A percentile compares a stretch with the other conserved stretches of the same genome.
These are phyloP conservation scores for Raffaelea arxii DNA, from an alignment of 2,329 filamentous ascomycete species.

Conservation along the genomic window DNA sequence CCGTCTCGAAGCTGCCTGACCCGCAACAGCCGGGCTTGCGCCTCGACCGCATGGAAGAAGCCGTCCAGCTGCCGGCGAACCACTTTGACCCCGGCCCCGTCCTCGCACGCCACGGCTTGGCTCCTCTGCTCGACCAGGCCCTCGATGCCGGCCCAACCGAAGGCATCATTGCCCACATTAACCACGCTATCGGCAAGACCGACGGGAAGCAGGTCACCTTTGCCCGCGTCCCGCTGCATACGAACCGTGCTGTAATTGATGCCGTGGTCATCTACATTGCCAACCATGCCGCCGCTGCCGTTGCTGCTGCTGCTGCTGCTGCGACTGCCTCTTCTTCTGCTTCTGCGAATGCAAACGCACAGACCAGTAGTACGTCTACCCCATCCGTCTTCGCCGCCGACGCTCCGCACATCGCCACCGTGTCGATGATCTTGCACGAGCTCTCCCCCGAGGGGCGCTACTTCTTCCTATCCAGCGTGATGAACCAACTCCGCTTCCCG, in stretches of 20 bases:
- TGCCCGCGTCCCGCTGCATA: slow-evolving; percentile 56
- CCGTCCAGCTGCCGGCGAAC: slow-evolving; percentile 56
- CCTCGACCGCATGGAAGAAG: slow-evolving; percentile 66
- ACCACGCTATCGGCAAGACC: slow-evolving; percentile 56
- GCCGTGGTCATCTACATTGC: slow-evolving; percentile 79
- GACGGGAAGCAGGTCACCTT: slow-evolving; percentile 51
- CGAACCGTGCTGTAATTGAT: slow-evolving; percentile 65
- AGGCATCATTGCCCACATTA: slow-evolving; percentile 67
- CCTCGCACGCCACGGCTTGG: slow-evolving; percentile 43
- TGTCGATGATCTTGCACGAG: slow-evolving; percentile 69
- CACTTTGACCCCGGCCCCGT: slow-evolving; percentile 51
- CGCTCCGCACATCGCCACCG: slow-evolving; percentile 58
- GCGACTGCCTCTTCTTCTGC: slow-evolving; percentile 75
- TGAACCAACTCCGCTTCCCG: slow-evolving; percentile 85
- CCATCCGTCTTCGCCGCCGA: slow-evolving; percentile 56
- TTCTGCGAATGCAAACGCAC: slow-evolving; percentile 54
- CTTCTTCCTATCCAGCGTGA: slow-evolving; percentile 72
- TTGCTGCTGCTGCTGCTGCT: slow-evolving; percentile 65
- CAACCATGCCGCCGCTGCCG: slow-evolving; percentile 57
- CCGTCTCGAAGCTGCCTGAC: slow-evolving; percentile 60
- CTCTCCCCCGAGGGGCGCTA: slow-evolving; percentile 72
- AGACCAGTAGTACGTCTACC: slow-evolving; percentile 49
- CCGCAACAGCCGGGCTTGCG: slow-evolving; percentile 65
- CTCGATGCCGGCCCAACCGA: slow-evolving; percentile 54
- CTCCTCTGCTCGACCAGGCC: slow-evolving; percentile 50